Conservation (phyloP, 1,139 yeast species). For the Suhomyces panamericanus region DNA sequence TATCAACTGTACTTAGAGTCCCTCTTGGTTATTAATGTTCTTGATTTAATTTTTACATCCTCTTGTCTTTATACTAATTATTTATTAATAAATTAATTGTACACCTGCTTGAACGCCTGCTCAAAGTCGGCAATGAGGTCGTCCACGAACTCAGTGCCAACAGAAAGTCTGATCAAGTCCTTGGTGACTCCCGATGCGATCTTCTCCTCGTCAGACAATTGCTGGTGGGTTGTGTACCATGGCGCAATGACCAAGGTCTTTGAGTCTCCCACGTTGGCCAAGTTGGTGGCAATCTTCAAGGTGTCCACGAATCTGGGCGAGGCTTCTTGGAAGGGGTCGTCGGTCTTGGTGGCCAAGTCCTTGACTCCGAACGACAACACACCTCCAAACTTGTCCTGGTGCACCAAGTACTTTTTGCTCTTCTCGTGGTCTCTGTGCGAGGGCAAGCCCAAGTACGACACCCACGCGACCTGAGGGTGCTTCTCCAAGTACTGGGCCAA, state of each 20-base stretch:
- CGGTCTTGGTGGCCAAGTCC: constrained; percentile 48
- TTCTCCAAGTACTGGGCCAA: constrained; percentile 77
- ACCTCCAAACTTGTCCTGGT: constrained; percentile 75
- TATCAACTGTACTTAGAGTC: too few relatives aligned
- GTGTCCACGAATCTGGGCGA: constrained; percentile 82
- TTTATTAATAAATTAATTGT: constrained; percentile 16
- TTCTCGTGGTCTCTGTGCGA: constrained; percentile 79
- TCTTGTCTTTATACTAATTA: too few relatives aligned
- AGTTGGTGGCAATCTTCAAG: constrained; percentile 80
- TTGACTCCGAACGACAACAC: constrained; percentile 88
- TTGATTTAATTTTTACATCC: too few relatives aligned
- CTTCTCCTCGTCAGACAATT: constrained; percentile 80
- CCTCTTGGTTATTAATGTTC: too few relatives aligned
- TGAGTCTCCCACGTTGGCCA: constrained; percentile 96
- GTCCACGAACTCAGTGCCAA: constrained; percentile 87
- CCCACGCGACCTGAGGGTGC: constrained; percentile 77
- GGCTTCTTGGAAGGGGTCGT: constrained; percentile 64
- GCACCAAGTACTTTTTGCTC: constrained; percentile 74
- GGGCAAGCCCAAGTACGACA: constrained; percentile 86
- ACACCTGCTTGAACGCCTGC: constrained; percentile 67
- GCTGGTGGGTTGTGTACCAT: constrained; percentile 93
- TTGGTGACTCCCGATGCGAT: constrained; percentile 78
- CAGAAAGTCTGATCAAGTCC: constrained; percentile 84
- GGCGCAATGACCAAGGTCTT: constrained; percentile 96
- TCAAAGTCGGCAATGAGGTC: constrained; percentile 87